Conservation (phyloP, 2,329 filamentous ascomycete genomes). For the Penicillium vulpinum region DNA sequence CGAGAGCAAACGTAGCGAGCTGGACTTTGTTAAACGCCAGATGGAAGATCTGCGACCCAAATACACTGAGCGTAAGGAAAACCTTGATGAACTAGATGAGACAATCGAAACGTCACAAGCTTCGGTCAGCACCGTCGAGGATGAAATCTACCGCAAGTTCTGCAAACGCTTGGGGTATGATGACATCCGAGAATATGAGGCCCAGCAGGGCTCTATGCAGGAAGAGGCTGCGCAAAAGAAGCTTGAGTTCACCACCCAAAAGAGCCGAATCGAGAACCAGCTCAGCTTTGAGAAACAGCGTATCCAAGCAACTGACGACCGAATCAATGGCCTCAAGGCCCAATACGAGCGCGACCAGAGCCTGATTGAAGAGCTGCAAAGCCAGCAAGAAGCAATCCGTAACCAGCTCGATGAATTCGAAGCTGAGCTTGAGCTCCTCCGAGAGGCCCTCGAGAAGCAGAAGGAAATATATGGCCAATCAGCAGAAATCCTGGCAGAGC, state of each 20-base stretch:
- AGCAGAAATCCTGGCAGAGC: slow-evolving; percentile 73
- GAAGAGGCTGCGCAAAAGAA: slow-evolving; percentile 87
- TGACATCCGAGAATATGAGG: slow-evolving; percentile 89
- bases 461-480: slow-evolving; percentile 68
- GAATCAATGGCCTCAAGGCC: slow-evolving; percentile 68
- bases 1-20: slow-evolving; percentile 77
- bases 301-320: slow-evolving; percentile 66
- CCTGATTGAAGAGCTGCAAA: slow-evolving; percentile 68
- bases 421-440: slow-evolving; percentile 74
- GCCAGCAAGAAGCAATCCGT: slow-evolving; percentile 73
- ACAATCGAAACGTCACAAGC: slow-evolving; percentile 58
- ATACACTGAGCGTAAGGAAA: slow-evolving; percentile 68
- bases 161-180: slow-evolving; percentile 83
- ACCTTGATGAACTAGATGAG: slow-evolving; percentile 63
- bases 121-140: slow-evolving; percentile 78
- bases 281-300: slow-evolving; percentile 68
- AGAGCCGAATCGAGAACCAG: slow-evolving; percentile 61
- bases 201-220: slow-evolving; percentile 87
- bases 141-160: slow-evolving; percentile 82
- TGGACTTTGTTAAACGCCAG: slow-evolving; percentile 71
- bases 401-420: slow-evolving; percentile 69
- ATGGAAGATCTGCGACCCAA: slow-evolving; percentile 76
- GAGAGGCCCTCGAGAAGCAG: slow-evolving; percentile 68
- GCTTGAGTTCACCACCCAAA: slow-evolving; percentile 80
- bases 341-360: slow-evolving; percentile 66